Evolutionary conservation across 163 green algal species (phyloP).

Genomic region (Scenedesmus sp.): DNA sequence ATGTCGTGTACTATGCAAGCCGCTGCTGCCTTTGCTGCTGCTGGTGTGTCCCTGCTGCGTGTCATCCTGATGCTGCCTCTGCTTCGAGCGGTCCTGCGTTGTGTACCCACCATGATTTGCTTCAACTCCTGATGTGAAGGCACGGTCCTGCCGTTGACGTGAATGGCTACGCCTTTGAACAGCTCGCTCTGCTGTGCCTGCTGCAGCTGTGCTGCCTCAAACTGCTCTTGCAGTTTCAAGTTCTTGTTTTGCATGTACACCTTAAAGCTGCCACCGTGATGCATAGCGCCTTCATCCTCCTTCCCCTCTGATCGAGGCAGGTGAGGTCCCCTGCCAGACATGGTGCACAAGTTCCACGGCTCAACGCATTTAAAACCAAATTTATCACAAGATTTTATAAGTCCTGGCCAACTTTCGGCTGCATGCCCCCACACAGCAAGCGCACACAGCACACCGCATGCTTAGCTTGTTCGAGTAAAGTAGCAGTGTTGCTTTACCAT

Average conservation of each 20-base stretch:
- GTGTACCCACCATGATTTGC: slow-evolving; percentile 82
- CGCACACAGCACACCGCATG: neutral
- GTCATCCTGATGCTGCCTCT: neutral
- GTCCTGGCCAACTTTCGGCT: neutral
- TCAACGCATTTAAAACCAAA: neutral
- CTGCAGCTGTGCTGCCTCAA: slow-evolving; percentile 66
- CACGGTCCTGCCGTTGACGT: slow-evolving; percentile 91
- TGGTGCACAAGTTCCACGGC: neutral
- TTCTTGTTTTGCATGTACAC: slow-evolving; percentile 74
- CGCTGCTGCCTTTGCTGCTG: neutral
- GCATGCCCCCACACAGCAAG: neutral
- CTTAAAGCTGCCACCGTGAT: slow-evolving; percentile 65
- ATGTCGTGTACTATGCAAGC: too few relatives aligned
- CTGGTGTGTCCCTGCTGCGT: neutral
- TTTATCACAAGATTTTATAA: neutral
- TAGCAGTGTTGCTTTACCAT: neutral
- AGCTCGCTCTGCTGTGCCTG: slow-evolving; percentile 56
- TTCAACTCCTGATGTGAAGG: slow-evolving; percentile 72
- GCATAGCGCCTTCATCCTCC: slow-evolving; percentile 54
- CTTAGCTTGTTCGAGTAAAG: too few relatives aligned
- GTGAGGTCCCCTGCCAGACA: neutral
- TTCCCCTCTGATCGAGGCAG: slow-evolving; percentile 3
- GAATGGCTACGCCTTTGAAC: slow-evolving; percentile 87
- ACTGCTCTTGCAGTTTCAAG: slow-evolving; percentile 88
- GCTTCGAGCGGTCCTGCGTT: neutral